Evolutionary conservation across 345 rosid species (phyloP), one percentile per base, ranked within the genome.

Genomic region (Camelina neglecta): DNA sequence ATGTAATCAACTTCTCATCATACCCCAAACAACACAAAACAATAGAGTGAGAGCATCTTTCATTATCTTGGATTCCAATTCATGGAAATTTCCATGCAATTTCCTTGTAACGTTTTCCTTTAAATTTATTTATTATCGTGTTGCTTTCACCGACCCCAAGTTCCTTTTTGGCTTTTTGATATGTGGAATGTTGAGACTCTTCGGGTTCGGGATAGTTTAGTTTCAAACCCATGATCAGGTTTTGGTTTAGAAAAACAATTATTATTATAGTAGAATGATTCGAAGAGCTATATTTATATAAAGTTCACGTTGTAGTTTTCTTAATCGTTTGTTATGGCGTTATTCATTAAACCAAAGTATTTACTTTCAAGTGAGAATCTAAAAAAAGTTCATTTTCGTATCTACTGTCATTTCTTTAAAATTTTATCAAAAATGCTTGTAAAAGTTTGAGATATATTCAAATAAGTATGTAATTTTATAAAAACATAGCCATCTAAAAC

Each of bases 41-140:
- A 59, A 12, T 29, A 29, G 59, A 69, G 75, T 54, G 75, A 21
- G 21, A 31, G 65, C 18, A 56, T 62, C 59, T 44, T 69, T 69
- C 38, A 9, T 35, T 33, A 54, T 54, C 53, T 39, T 76, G 75
- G 80, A 69, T 76, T 76, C 71, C 12, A 76, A 9, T 69, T 54
- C 49, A 62, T 42, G 65, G 65, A 62, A 76, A 76, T 76, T 76
- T 76, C 75, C 75, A 62, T 54, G 80, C 70, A 69, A 47, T 76
- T 62, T 69, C 71, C 33, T 7, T 10, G 16, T 7, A 53, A 44
- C 54, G 65, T 69, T 53, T 69, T 53, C 11, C 21, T 69, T 35
- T 13, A 13, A 69, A 53, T 62, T 29, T 29, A 44, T 16, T 16
- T 8, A 69, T 62, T 6, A 76, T 62, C 39, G 4, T 35, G 74